Evolutionary conservation across 495 filamentous ascomycete species (phyloP).

Genomic region (Polyplosphaeria fusca): DNA sequence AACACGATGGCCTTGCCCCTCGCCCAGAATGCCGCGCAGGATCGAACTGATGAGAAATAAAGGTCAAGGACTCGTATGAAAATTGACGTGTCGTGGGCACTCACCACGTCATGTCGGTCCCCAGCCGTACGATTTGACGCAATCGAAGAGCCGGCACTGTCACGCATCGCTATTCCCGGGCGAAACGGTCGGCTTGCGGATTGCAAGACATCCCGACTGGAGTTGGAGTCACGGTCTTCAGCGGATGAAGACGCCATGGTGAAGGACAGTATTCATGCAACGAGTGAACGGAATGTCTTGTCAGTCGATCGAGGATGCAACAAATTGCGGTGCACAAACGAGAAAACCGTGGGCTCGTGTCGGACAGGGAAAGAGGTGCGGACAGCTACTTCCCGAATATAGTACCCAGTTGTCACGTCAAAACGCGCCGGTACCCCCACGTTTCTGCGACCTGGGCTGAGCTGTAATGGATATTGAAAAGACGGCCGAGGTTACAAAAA

Average conservation of each 20-base stretch:
- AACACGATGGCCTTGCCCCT: too few relatives aligned
- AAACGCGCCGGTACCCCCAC: background rate
- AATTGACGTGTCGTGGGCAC: too few relatives aligned
- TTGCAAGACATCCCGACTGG: constrained; percentile 3
- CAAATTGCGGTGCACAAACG: too few relatives aligned
- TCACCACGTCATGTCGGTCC: constrained; percentile 31
- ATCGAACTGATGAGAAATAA: too few relatives aligned
- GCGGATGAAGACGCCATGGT: constrained; percentile 6
- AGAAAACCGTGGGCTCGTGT: too few relatives aligned
- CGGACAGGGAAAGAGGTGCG: constrained; percentile 1
- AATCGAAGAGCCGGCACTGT: constrained; percentile 30
- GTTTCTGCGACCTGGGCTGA: constrained; percentile 17
- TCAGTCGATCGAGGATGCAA: too few relatives aligned
- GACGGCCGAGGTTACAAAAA: background rate
- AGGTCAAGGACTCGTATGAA: too few relatives aligned
- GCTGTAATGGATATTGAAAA: background rate
- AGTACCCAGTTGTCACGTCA: constrained; percentile 14
- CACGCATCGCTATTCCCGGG: constrained; percentile 18
- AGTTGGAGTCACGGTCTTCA: constrained; percentile 23
- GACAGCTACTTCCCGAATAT: constrained; percentile 19
- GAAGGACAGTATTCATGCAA: too few relatives aligned
- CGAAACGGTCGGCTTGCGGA: constrained; percentile 7
- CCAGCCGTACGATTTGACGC: constrained; percentile 22
- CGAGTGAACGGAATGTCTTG: too few relatives aligned
- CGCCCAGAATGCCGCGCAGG: too few relatives aligned